Evolutionary conservation across 768 basidiomycete species (phyloP), one percentile per base, ranked within the genome.

Genomic region (Boletus sensibilis): DNA sequence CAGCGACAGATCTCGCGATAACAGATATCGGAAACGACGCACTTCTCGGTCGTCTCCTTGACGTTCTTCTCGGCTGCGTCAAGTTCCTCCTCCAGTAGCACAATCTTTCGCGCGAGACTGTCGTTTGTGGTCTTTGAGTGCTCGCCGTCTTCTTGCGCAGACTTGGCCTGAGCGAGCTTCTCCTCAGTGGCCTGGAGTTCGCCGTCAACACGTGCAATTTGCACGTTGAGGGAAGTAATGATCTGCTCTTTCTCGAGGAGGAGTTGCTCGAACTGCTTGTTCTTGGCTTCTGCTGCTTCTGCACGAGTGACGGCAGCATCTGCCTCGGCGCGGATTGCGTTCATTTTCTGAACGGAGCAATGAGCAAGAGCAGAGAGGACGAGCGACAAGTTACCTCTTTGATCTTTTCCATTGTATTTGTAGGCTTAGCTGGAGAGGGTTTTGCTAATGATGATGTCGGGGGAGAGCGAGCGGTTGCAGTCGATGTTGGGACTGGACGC

Each of bases 21-120:
- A 52, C 27, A 21, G 20, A 33, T 10, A 23, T 49, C 4, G 23
- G 48, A 56, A 34, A 40, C 16, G 37, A 83, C 92, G 67, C 69
- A 97, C 96, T 94, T 96, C 76, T 98, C 97, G 31, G 90, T 87
- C 1, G 93, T 95, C 68, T 98, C 96, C 77, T 96, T 96, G 61
- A 93, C 78, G 69, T 93, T 94, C 85, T 94, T 95, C 81, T 99
- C 97, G 11, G 96, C 88, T 37, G 83, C 82, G 67, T 98, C 97
- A 4, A 99, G 82, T 75, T 99, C 96, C 68, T 96, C 94, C 75
- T 98, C 96, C 38, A 98, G 78, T 12, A 98, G 78, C 64, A 90
- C 85, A 29, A 98, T 84, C 80, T 98, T 99, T 60, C 96, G 79
- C 33, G 68, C 60, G 54, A 98, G 78, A 45, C 77, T 79, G 58